Percentiles rank a stretch among this genome's conserved stretches.
These are phyloP conservation scores for Brettanomyces naardenensis DNA, from an alignment of 805 yeast genomes.

Conservation along the genomic window DNA sequence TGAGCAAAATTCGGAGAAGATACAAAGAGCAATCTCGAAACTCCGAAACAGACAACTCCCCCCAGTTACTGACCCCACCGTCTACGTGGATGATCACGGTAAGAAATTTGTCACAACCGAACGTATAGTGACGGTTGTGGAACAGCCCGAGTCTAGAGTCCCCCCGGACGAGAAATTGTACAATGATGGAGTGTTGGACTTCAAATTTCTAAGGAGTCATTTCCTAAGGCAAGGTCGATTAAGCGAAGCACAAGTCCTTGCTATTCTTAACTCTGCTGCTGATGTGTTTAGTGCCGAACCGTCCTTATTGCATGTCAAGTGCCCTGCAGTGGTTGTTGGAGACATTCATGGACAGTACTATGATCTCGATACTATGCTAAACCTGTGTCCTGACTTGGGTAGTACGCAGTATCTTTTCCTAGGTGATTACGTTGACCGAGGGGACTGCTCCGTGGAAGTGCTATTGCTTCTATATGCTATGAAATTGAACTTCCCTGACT, in stretches of 20 bases:
- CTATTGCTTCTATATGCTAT: slow-evolving; percentile 67
- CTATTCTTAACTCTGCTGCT: slow-evolving; percentile 59
- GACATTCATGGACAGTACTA: slow-evolving; percentile 96
- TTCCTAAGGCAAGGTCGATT: slow-evolving; percentile 77
- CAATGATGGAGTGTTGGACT: slow-evolving; percentile 58
- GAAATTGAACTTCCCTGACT: slow-evolving; percentile 66
- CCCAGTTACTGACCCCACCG: not conserved
- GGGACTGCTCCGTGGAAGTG: slow-evolving; percentile 85
- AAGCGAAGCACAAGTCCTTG: slow-evolving; percentile 58
- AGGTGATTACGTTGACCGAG: slow-evolving; percentile 96
- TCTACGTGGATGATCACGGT: slow-evolving; percentile 5
- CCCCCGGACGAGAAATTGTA: slow-evolving; percentile 73
- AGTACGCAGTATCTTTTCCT: slow-evolving; percentile 71
- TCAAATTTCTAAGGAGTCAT: slow-evolving; percentile 64
- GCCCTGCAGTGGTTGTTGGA: slow-evolving; percentile 94
- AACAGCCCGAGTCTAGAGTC: slow-evolving; percentile 52
- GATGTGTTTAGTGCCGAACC: slow-evolving; percentile 62
- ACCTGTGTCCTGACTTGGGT: slow-evolving; percentile 86
- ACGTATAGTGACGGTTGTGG: slow-evolving; percentile 46
- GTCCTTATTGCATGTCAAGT: slow-evolving; percentile 69
- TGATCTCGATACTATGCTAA: slow-evolving; percentile 83
- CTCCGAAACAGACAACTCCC: not conserved
- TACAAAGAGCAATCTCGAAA: not conserved
- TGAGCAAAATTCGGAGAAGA: no score
- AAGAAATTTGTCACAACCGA: slow-evolving; percentile 36